Evolutionary conservation across 2,329 filamentous ascomycete genomes (phyloP).

Genomic region (Corynespora cassiicola): DNA sequence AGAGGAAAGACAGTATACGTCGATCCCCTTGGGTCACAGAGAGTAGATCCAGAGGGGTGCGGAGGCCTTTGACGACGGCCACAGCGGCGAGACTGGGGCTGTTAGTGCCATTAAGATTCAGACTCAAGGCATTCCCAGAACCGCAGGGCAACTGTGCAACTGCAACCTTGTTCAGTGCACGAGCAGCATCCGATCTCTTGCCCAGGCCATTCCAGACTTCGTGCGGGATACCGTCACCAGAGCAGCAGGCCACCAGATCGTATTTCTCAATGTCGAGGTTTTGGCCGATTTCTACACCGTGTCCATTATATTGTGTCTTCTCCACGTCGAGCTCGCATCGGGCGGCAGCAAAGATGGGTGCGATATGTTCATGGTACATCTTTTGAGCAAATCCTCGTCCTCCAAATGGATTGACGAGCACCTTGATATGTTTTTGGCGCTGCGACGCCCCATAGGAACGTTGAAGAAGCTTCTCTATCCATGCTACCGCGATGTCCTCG

Average conservation of each 20-base stretch:
- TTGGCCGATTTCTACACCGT: conserved; percentile 79
- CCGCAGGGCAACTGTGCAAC: conserved; percentile 90
- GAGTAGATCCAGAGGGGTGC: conserved; percentile 83
- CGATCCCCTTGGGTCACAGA: conserved; percentile 83
- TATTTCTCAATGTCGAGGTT: conserved; percentile 78
- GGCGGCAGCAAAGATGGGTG: conserved; percentile 83
- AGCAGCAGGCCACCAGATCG: conserved; percentile 87
- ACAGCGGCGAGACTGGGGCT: conserved; percentile 78
- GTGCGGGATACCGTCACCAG: conserved; percentile 88
- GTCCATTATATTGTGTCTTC: conserved; percentile 73
- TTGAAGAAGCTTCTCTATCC: conserved; percentile 70
- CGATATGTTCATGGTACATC: conserved; percentile 76
- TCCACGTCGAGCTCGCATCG: conserved; percentile 77
- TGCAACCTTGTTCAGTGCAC: conserved; percentile 77
- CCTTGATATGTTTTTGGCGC: conserved; percentile 78
- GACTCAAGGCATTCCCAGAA: conserved; percentile 91
- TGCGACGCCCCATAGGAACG: conserved; percentile 74
- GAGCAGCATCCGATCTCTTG: conserved; percentile 74
- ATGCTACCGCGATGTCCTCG: conserved; percentile 60
- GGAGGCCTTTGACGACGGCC: conserved; percentile 83
- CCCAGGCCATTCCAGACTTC: conserved; percentile 95
- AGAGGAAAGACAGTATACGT: conserved; percentile 84
- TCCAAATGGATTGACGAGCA: conserved; percentile 89
- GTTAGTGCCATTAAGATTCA: conserved; percentile 85
- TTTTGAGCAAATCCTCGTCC: conserved; percentile 79